Base-by-base conservation (phyloP, 768 basidiomycete genomes). In the Suillus fuscotomentosus region DNA sequence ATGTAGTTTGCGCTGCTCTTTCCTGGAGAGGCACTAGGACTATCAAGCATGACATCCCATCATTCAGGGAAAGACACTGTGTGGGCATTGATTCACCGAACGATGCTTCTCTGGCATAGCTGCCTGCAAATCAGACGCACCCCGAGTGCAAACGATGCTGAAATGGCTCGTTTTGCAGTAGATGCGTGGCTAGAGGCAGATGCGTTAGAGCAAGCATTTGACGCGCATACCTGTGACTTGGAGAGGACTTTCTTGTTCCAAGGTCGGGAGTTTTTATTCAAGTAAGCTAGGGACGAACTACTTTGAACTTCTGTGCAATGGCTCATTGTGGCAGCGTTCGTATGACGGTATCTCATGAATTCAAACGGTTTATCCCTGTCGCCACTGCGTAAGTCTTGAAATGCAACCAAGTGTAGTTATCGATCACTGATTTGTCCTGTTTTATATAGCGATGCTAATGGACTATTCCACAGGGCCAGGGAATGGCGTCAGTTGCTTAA, bases 71-170 rank as follows among this genome's bases (percentile, higher is more conserved):
- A 89, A 72, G 84, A 90, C 62, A 87, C 87, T 6, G 79, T 92
- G 24, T 92, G 88, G 90, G 89, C 88, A n/a, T 77, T 92, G 60
- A 84, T 88, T 70, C 84, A 88, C 69, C 86, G 89, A 54, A 80
- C 84, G 8, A 87, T 88, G 77, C 76, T 92, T 24, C 77, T 92
- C 42, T 93, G 91, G 90, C 85, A 89, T 72, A 83, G 83, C 24
- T 93, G 91, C 69, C 78, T 88, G 61, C 84, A 84, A 59, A 86
- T 88, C 80, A 84, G 86, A 50, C 56, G 68, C 17, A 80, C 82
- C 60, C 70, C 80, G 47, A 65, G 36, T 27, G 77, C 79, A 36
- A 73, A 78, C 36, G 83, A 88, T 54, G 70, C 74, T 3, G 83
- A 86, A 42, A 86, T 86, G 70, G 83, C 85, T 15, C 80, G 83